phyloP scores from a whole-genome alignment of 2,329 filamentous ascomycete species.

The Cytospora paraplurivora region DNA sequence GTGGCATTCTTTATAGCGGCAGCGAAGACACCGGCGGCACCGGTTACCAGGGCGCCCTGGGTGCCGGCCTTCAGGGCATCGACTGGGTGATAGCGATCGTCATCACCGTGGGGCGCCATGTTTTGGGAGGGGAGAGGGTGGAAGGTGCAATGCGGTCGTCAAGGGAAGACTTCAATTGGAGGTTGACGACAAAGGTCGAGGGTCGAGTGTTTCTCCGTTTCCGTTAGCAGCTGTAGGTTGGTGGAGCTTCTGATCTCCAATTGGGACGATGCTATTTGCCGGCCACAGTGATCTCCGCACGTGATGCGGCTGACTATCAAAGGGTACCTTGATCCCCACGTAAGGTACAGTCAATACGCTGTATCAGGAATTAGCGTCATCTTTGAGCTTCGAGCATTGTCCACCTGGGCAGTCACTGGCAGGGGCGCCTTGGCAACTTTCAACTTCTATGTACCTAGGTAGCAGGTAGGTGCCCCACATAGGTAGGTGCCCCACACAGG shows the following conservation, averaged over 20 bases:
- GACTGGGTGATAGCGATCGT: slow-evolving; percentile 40
- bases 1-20: slow-evolving; percentile 78
- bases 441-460: neutral
- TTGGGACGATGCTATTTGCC: neutral
- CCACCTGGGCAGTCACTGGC: too few species aligned
- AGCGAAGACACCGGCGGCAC: slow-evolving; percentile 58
- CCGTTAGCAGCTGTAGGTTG: slow-evolving; percentile 4
- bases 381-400: neutral
- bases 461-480: neutral
- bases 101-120: slow-evolving; percentile 39
- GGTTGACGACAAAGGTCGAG: slow-evolving; percentile 13
- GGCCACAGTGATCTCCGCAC: neutral
- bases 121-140: slow-evolving; percentile 20
- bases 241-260: slow-evolving; percentile 18
- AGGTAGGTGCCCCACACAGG: neutral
- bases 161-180: slow-evolving; percentile 9
- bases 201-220: slow-evolving; percentile 5
- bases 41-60: slow-evolving; percentile 57
- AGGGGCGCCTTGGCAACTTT: too few species aligned
- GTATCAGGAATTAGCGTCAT: neutral
- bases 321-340: neutral
- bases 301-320: neutral
- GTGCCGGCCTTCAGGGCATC: slow-evolving; percentile 62
- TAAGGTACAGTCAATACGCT: neutral
- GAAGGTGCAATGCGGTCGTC: slow-evolving; percentile 6